Evolutionary conservation across 2,329 filamentous ascomycete species (phyloP), one percentile per base, ranked within the genome.

Genomic region (Penicillium sp.): DNA sequence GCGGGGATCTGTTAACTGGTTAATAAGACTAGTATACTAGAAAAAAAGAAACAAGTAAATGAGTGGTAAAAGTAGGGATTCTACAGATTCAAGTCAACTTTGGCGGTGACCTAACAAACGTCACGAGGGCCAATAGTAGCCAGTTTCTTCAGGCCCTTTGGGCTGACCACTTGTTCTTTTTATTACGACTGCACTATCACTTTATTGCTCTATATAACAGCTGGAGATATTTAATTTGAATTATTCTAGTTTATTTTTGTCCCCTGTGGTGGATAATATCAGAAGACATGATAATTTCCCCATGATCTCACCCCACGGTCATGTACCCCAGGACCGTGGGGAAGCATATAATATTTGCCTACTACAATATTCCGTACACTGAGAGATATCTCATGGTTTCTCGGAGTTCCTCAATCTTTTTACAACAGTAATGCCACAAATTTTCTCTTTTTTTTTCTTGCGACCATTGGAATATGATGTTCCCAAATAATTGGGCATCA

Each of bases 81-180:
- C 37, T 37, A 45, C 39, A 32, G 32, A 11, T 32, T 42, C 22
- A 55, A 49, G 52, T 51, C 16, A 52, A 49, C 52, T 49, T 54
- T 35, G 56, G 61, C 61, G 62, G 62, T 64, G 38, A 42, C 38
- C 60, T 54, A 40, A 55, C 49, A 57, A 46, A 64, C 59, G 65
- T 67, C 65, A 67, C 64, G 63, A 61, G 65, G 63, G 49, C 55
- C 55, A 46, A 55, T 53, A n/a, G 45, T 26, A 26, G 55, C 38
- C 31, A 63, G 54, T 58, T 58, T 57, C 52, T 40, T 49, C 44
- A 42, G 45, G 49, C 39, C 6, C 11, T 40, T 39, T 29, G 16
- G 26, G 38, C 26, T 35, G 31, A 38, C 35, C 48, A 43, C 24
- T 31, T 50, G 13, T 47, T 37, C 34, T 32, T 29, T 49, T 31